Evolutionary conservation across 106 monocot genomes (phyloP), one percentile per base, ranked within the genome.

Genomic region (Allium fistulosum): DNA sequence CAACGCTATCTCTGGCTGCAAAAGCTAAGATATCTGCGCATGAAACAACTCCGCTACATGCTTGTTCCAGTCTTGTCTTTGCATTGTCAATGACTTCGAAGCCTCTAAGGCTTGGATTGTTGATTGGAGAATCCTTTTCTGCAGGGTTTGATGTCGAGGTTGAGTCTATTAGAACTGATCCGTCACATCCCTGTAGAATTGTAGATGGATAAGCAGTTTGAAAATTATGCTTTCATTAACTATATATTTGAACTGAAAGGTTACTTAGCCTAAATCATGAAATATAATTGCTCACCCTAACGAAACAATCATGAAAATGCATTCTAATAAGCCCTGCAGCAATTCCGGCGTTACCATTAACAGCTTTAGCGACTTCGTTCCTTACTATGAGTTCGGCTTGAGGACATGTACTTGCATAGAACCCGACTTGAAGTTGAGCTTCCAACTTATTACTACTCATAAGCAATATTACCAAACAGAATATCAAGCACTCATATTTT

Each of bases 231-330:
- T 37, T 37, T 37, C 37, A 37, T 37, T 37, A 37, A 37, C 37
- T 37, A 37, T 37, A 37, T 5, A 37, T 37, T 37, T 37, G 37
- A 37, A 37, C 37, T 0, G 37, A 37, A 37, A 4, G 37, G 37
- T 37, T 37, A 37, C 37, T 37, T 37, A 37, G 37, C 37, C 37
- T 37, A 37, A 37, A 37, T 37, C 37, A 37, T 37, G 37, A 37
- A 37, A 37, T 37, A 1, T 37, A 37, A 37, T 22, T 37, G 48
- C 64, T 64, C 16, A 85, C 90, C 71, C 80, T 84, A 14, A 87
- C 87, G 51, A 84, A 86, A 68, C 90, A 87, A 67, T 83, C 86
- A 50, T 87, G 86, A 60, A 90, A 90, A 45, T 79, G 81, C 83
- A 90, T 50, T 27, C 86, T 77, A 13, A 90, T 68, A 68, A 90